Evolutionary conservation across 2,329 filamentous ascomycete species (phyloP).

Genomic region (Fusarium liriodendri): DNA sequence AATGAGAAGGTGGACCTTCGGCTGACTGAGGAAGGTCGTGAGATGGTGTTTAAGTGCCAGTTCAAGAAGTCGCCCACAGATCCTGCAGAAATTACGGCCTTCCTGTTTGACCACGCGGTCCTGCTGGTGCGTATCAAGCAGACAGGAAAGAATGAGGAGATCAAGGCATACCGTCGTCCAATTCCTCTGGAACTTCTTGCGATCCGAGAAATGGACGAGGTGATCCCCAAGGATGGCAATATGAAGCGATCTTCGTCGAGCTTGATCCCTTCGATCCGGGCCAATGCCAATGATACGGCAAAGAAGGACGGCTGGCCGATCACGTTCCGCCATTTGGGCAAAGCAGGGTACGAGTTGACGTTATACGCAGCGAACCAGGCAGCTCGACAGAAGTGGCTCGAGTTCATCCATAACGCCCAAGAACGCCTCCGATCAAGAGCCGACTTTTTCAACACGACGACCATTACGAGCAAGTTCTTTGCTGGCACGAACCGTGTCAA

Average conservation of each 20-base stretch:
- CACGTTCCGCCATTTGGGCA: conserved; percentile 95
- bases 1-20: conserved; percentile 94
- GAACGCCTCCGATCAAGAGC: conserved; percentile 87
- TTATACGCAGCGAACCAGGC: conserved; percentile 88
- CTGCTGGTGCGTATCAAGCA: conserved; percentile 91
- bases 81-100: conserved; percentile 89
- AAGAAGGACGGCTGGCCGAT: conserved; percentile 87
- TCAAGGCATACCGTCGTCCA: conserved; percentile 92
- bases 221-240: conserved; percentile 83
- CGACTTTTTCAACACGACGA: conserved; percentile 85
- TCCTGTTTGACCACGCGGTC: conserved; percentile 96
- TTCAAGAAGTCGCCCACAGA: conserved; percentile 94
- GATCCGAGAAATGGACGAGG: conserved; percentile 97
- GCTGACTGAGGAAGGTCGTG: conserved; percentile 90
- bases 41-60: conserved; percentile 92
- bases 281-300: conserved; percentile 64
- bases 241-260: conserved; percentile 91
- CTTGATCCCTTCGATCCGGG: conserved; percentile 71
- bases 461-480: conserved; percentile 71
- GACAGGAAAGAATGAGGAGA: conserved; percentile 92
- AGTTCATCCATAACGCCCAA: conserved; percentile 93
- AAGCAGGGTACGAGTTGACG: conserved; percentile 92
- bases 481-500: conserved; percentile 84
- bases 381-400: conserved; percentile 95
- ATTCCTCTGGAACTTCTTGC: conserved; percentile 94